phyloP scores from a whole-genome alignment of 192 early-diverging fungal genomes.

The Podochytrium sp. region DNA sequence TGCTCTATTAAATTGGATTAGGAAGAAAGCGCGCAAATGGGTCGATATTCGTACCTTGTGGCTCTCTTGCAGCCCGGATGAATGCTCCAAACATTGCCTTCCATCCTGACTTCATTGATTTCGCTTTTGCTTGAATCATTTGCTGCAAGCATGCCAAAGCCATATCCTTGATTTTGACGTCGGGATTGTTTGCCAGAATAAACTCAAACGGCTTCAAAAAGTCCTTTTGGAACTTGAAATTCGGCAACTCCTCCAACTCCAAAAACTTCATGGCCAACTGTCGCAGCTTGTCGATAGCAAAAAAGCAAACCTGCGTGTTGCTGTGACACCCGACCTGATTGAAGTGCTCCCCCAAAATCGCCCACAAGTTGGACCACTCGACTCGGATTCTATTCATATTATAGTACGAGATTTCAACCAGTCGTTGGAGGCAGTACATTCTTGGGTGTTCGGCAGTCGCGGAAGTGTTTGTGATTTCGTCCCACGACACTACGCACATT shows the following conservation, averaged over 20 bases:
- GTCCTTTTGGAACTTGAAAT: constrained; percentile 98
- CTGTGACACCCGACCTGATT: constrained; percentile 86
- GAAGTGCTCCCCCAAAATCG: constrained; percentile 72
- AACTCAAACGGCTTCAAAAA: constrained; percentile 88
- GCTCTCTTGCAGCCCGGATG: constrained; percentile 63
- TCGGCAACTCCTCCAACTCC: constrained; percentile 92
- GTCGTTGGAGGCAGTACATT: constrained; percentile 83
- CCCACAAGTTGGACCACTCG: constrained; percentile 95
- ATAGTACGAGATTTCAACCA: constrained; percentile 97
- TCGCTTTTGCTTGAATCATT: constrained; percentile 60
- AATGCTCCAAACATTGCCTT: constrained; percentile 62
- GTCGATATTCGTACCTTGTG: constrained; percentile 40
- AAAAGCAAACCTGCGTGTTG: constrained; percentile 85
- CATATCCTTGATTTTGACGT: constrained; percentile 85
- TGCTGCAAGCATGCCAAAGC: constrained; percentile 59
- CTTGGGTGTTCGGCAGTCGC: constrained; percentile 46
- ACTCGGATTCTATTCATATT: constrained; percentile 97
- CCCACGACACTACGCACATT: constrained; percentile 85
- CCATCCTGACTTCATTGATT: constrained; percentile 60
- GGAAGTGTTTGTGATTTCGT: constrained; percentile 75
- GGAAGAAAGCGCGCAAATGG: constrained; percentile 42
- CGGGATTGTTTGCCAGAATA: constrained; percentile 71
- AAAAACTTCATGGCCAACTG: constrained; percentile 96
- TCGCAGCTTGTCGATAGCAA: constrained; percentile 92
- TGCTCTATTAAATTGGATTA: constrained; percentile 57